Evolutionary conservation across 2,329 filamentous ascomycete species (phyloP).

Genomic region (Xylogone sp.): DNA sequence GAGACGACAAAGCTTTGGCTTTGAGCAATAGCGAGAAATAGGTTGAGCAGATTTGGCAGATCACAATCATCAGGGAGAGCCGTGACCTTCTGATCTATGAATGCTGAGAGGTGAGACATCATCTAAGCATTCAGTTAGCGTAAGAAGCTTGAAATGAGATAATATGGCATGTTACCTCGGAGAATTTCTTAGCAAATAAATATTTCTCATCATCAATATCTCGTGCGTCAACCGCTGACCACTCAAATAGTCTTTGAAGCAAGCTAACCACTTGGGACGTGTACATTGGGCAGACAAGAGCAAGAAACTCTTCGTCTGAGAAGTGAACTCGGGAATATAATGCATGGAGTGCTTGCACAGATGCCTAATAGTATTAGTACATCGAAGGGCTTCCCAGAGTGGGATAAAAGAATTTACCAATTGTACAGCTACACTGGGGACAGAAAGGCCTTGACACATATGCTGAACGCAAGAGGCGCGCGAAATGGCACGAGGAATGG

Average conservation of each 20-base stretch:
- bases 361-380: slow-evolving; percentile 48
- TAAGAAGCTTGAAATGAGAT: not conserved
- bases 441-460: slow-evolving; percentile 68
- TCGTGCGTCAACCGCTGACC: slow-evolving; percentile 74
- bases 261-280: slow-evolving; percentile 66
- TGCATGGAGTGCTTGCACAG: slow-evolving; percentile 78
- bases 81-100: slow-evolving; percentile 73
- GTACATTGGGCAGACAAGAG: slow-evolving; percentile 77
- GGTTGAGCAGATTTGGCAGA: slow-evolving; percentile 70
- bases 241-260: slow-evolving; percentile 71
- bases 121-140: slow-evolving; percentile 48
- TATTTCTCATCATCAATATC: slow-evolving; percentile 92
- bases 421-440: slow-evolving; percentile 67
- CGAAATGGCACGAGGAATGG: slow-evolving; percentile 76
- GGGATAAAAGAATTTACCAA: slow-evolving; percentile 51
- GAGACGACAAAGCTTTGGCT: slow-evolving; percentile 89
- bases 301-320: slow-evolving; percentile 71
- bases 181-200: slow-evolving; percentile 86
- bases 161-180: slow-evolving; percentile 59
- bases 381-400: not conserved
- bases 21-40: slow-evolving; percentile 75
- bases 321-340: slow-evolving; percentile 75
- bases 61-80: slow-evolving; percentile 63
- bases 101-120: slow-evolving; percentile 79
- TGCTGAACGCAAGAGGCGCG: slow-evolving; percentile 66